A percentile compares a stretch with the other conserved stretches of the same genome.
Evolutionary conservation across 768 basidiomycete genomes (phyloP).

Genomic region (Royoungia palumana): DNA sequence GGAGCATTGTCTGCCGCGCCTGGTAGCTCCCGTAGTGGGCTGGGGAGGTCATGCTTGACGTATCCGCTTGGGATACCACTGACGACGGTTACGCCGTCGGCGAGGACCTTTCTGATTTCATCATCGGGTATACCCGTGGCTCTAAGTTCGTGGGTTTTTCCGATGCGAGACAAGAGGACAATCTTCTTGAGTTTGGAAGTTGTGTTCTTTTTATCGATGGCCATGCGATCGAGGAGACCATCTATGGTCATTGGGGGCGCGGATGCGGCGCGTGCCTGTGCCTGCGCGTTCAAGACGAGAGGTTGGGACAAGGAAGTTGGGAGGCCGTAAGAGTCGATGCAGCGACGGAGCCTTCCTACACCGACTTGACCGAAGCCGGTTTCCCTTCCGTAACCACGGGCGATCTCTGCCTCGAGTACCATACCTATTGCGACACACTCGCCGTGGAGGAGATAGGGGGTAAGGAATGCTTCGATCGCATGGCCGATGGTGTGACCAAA

Average conservation of each 20-base stretch:
- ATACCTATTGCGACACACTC: conserved; percentile 96
- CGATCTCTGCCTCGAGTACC: conserved; percentile 94
- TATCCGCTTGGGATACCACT: conserved; percentile 52
- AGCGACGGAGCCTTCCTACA: conserved; percentile 84
- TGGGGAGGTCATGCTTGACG: conserved; percentile 44
- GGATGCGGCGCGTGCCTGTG: conserved; percentile 17
- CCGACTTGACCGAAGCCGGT: conserved; percentile 81
- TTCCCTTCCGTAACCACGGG: conserved; percentile 68
- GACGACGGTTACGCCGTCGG: conserved; percentile 74
- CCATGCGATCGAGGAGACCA: conserved; percentile 88
- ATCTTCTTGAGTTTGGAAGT: conserved; percentile 85
- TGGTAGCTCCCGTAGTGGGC: conserved; percentile 30
- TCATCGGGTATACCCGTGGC: conserved; percentile 83
- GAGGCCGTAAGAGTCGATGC: conserved; percentile 87
- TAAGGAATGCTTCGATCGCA: conserved; percentile 94
- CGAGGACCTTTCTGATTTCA: conserved; percentile 77
- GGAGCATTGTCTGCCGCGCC: conserved; percentile 11
- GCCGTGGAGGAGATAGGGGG: conserved; percentile 91
- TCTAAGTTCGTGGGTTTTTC: conserved; percentile 87
- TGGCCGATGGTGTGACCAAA: conserved; percentile 99
- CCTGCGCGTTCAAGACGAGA: conserved; percentile 45
- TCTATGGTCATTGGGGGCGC: conserved; percentile 52
- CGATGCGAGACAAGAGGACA: conserved; percentile 87
- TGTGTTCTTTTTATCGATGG: conserved; percentile 96
- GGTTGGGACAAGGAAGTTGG: conserved; percentile 81